phyloP scores from a whole-genome alignment of 2,329 filamentous ascomycete species.

The Gliomastix tumulicola region DNA sequence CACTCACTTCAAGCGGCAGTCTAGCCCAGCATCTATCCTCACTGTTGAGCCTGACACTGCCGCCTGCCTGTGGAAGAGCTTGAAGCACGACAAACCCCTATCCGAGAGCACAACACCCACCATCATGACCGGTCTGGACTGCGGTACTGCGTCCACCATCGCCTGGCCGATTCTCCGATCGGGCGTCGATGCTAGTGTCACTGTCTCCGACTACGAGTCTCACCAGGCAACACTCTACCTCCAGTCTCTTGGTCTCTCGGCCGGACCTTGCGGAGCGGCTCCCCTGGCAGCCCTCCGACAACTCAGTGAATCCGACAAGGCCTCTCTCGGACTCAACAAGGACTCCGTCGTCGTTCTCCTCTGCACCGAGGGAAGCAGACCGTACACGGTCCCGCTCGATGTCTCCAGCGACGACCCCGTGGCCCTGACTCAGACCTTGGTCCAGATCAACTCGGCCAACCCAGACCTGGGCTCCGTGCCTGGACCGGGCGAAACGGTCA shows the following conservation, averaged over 20 bases:
- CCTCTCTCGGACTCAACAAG: conserved; percentile 25
- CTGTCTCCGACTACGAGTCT: conserved; percentile 54
- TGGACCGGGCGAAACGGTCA: conserved; percentile 31
- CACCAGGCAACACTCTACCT: conserved; percentile 53
- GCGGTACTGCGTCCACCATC: conserved; percentile 58
- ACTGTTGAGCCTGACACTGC: conserved; percentile 66
- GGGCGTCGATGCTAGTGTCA: conserved; percentile 53
- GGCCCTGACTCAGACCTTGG: conserved; percentile 32
- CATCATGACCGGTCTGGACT: conserved; percentile 71
- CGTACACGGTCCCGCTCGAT: conserved; percentile 37
- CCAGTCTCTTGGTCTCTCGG: conserved; percentile 31
- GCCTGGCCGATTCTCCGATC: conserved; percentile 54
- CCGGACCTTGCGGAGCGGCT: conserved; percentile 58
- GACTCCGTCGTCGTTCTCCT: conserved; percentile 58
- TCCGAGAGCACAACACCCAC: conserved; percentile 47
- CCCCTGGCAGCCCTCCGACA: conserved; percentile 46
- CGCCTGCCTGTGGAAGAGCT: conserved; percentile 47
- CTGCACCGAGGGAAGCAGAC: conserved; percentile 50
- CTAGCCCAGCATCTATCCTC: conserved; percentile 33
- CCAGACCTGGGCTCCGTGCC: conserved; percentile 27
- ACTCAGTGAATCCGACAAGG: conserved; percentile 25
- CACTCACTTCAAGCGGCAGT: conserved; percentile 49
- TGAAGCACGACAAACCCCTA: conserved; percentile 37
- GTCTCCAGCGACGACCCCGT: conserved; percentile 33
- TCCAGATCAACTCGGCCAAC: conserved; percentile 41